Evolutionary conservation across 2,329 filamentous ascomycete genomes (phyloP), one percentile per base, ranked within the genome.

Genomic region (Didymella arachidicola): DNA sequence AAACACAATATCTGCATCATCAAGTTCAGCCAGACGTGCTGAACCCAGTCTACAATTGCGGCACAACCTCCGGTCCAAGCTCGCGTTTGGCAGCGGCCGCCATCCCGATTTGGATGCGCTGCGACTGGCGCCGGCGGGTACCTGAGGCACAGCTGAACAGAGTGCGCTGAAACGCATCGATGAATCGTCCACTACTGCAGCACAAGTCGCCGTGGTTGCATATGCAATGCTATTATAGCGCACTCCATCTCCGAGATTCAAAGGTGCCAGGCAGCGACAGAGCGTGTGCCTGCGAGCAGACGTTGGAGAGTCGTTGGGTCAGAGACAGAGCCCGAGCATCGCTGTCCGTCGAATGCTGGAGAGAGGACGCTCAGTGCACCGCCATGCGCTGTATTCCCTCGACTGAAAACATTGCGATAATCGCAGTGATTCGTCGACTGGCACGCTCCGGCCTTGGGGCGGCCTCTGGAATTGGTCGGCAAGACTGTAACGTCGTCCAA

Each of bases 371-470:
- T 57, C 63, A 45, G 52, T 60, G 61, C 69, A 68, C 61, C 57
- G 69, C 67, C 68, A 60, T 72, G 65, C 59, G 62, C 65, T 70
- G 64, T 67, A 62, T 63, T 60, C 64, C 64, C 60, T 55, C 52
- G 29, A 49, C 19, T 46, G 29, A 55, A 41, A 57, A 52, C 48
- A 59, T 41, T 30, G 30, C 36, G 19, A 42, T 36, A 26, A 52
- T 34, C 41, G 34, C 42, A 50, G 34, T 49, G 27, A 57, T 59
- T 45, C 43, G 44, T 44, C 38, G 18, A 29, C 38, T 38, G 48
- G 63, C 57, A 55, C 59, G 59, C 52, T 59, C 51, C 52, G 64
- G 52, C 46, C 57, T 52, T 53, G 56, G 56, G 64, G 62, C 56
- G 51, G 60, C 63, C 61, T 64, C 54, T 58, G 36, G 30, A 41